Base-by-base conservation (phyloP, 1,284 basidiomycete species). In the Macrocybe sp. region DNA sequence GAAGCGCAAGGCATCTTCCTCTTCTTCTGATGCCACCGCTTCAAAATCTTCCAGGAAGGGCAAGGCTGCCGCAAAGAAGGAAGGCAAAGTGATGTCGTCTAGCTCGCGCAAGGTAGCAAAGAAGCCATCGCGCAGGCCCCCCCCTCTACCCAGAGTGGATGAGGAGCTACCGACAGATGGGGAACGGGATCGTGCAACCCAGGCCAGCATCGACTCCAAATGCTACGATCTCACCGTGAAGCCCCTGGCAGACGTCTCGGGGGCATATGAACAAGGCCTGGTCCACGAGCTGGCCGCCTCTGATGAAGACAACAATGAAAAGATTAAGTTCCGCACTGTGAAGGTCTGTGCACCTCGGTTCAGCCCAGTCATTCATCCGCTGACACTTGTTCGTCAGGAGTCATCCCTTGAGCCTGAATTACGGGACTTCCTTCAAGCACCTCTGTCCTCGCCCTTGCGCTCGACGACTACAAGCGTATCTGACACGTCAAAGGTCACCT, bases 181-280 rank as follows among this genome's bases (percentile, higher is more conserved):
- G 30, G 60, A 61, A 39, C 56, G 56, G 42, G 58, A 55, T 14
- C 56, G 53, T 32, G 43, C 62, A 42, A 55, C 57, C 5, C 67
- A 68, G 47, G 66, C 60, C 7, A 59, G 64, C 37, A 74, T 79
- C 40, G 73, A 81, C 52, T 72, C 80, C 37, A 71, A 73, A 37
- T 82, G 81, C 62, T 79, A 81, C 57, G 81, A 83, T 52, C 56
- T 83, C 49, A 84, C 82, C 1, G 81, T 84, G 47, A 66, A 72
- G 45, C 82, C 81, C 32, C 61, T 84, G 53, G 81, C 81, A 12
- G 81, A 84, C 58, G 73, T 84, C 42, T 79, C 80, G 1, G 68
- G 73, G 54, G 78, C 81, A 0, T 81, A 67, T 45, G 56, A 67
- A 54, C 50, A 56, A 40, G 45, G 46, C 41, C 4, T 43, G 2